Base-by-base conservation (phyloP, 2,329 filamentous ascomycete species). In the Chrysoporthe deuterocubensis region DNA sequence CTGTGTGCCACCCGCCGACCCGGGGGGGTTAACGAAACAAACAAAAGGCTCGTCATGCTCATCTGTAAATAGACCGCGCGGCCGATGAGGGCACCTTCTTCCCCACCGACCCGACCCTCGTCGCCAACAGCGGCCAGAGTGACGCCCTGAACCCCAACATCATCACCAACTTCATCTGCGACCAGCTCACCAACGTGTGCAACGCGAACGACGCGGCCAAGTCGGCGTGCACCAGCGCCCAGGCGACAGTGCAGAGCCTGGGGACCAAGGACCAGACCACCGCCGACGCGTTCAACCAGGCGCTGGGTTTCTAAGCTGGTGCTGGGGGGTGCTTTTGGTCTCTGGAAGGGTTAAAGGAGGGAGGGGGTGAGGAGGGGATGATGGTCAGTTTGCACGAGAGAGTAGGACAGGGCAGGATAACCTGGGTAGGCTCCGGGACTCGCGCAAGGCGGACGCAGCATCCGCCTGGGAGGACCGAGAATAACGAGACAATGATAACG, bases 141-240 rank as follows among this genome's bases (percentile, higher is more conserved):
- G 86, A 89, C 69, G 85, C 86, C 46, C 77, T 88, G 14, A 89
- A 89, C 82, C 87, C 86, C 48, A 86, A 85, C 78, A 89, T 89
- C 79, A 89, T 89, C 80, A 88, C 85, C 73, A 88, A 87, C 78
- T 81, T 85, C 21, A 83, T 89, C 72, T 87, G 85, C 78, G 84
- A 89, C 77, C 85, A 88, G 75, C 80, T 89, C 66, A 84, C 80
- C 69, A 89, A 88, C 75, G 84, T 86, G 34, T 89, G 87, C 77
- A 78, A 79, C n/a, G 86, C 86, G 62, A 87, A 87, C 75, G 80
- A 79, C 16, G 86, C 84, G 1, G 87, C 85, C 44, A 81, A 82
- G 63, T 74, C 80, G 18, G 77, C 80, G 2, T 87, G 85, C 74
- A 73, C 77, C 67, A 77, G 78, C 46, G 86, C 84, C 2, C 77